Evolutionary conservation across 768 basidiomycete species (phyloP).

Genomic region (Tricholoma bakamatsutake): DNA sequence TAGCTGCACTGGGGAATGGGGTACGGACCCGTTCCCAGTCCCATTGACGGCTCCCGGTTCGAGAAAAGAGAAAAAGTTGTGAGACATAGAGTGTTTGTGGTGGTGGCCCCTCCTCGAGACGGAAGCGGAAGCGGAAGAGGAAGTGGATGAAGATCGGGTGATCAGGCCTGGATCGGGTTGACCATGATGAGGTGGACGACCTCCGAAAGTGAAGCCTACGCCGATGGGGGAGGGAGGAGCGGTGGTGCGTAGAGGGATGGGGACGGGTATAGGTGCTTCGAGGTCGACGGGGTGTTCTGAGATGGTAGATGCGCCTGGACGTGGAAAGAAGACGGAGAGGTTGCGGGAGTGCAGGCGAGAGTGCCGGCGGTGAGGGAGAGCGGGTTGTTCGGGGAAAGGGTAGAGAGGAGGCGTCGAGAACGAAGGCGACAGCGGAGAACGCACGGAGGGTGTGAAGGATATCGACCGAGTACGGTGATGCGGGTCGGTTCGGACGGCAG

Average conservation of each 20-base stretch:
- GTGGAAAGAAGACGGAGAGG: constrained; percentile 86
- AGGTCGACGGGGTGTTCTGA: constrained; percentile 51
- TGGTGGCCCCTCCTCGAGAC: constrained; percentile 67
- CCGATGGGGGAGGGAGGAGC: constrained; percentile 35
- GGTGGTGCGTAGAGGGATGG: constrained; percentile 9
- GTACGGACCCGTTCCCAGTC: background rate
- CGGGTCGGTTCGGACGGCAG: too few relatives aligned
- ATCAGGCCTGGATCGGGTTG: constrained; percentile 22
- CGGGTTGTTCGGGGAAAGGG: constrained; percentile 4
- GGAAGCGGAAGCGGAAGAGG: constrained; percentile 1
- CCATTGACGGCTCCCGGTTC: constrained; percentile 49
- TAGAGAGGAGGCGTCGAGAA: constrained; percentile 16
- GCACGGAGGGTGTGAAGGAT: constrained; percentile 43
- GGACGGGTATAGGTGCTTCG: constrained; percentile 33
- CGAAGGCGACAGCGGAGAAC: constrained; percentile 43
- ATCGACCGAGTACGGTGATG: constrained; percentile 39
- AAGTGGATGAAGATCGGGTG: constrained; percentile 17
- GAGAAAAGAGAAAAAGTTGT: constrained; percentile 94
- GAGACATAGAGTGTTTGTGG: constrained; percentile 91
- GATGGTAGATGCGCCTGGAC: constrained; percentile 64
- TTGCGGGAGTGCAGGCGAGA: constrained; percentile 85
- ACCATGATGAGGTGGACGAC: background rate
- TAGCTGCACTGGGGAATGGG: constrained; percentile 21
- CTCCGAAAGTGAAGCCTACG: constrained; percentile 60
- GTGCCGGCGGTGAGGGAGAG: constrained; percentile 34